Conservation (phyloP, 495 filamentous ascomycete species). For the Trichoderma virens region DNA sequence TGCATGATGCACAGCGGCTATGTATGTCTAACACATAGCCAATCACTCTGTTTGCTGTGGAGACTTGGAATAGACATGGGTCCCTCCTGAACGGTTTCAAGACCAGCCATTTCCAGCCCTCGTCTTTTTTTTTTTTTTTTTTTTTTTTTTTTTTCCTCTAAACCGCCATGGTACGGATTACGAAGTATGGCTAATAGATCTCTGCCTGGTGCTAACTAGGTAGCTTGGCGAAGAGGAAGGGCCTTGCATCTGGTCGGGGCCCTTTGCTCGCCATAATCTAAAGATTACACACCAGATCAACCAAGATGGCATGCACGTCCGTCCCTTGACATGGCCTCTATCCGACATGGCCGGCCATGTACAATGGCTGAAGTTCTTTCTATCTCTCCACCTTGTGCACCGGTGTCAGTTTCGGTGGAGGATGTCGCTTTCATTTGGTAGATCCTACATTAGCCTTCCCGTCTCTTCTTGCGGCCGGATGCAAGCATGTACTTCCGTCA, state of each 20-base stretch:
- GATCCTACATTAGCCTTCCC: slow-evolving; percentile 9
- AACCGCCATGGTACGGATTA: not conserved
- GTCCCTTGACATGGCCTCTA: not conserved
- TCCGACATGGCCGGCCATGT: not conserved
- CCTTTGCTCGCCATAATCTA: not conserved
- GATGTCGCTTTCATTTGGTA: slow-evolving; percentile 5
- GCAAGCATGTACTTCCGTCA: slow-evolving; percentile 6
- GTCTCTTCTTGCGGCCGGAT: slow-evolving; percentile 3
- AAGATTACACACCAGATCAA: not conserved
- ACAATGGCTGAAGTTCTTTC: not conserved
- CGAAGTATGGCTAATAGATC: not conserved
- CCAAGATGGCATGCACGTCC: not conserved
- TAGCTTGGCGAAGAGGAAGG: not conserved
- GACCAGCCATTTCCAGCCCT: slow-evolving; percentile 6
- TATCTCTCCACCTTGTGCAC: not conserved
- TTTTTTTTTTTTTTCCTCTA: not conserved
- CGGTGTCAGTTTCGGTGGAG: slow-evolving; percentile 7
- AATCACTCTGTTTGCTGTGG: slow-evolving; percentile 17
- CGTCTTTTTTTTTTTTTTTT: not conserved
- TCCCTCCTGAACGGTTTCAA: not conserved
- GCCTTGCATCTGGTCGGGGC: too few species aligned
- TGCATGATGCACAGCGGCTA: slow-evolving; percentile 35
- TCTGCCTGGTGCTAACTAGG: not conserved
- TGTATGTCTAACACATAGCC: slow-evolving; percentile 30
- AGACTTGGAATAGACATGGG: not conserved